Evolutionary conservation across 176 grass and related monocot genomes (phyloP).

Genomic region (Hordeum vulgare): DNA sequence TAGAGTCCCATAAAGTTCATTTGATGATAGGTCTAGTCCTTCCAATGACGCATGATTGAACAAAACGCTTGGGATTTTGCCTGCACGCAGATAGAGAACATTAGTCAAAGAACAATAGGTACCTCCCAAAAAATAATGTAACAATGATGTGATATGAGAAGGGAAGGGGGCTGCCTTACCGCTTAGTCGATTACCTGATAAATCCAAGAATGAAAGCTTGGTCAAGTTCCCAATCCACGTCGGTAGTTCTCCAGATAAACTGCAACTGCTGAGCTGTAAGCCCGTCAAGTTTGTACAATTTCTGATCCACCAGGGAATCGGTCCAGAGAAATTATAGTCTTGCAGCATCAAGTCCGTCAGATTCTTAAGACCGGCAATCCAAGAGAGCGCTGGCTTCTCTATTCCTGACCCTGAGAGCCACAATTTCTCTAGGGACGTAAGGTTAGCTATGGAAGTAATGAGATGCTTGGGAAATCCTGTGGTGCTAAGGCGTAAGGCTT

Average conservation of each 20-base stretch:
- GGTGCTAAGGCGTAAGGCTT: not conserved
- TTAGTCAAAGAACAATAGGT: no score
- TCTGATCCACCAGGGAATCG: not conserved
- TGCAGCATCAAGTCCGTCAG: fast-evolving
- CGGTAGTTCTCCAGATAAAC: not conserved
- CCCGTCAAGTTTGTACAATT: not conserved
- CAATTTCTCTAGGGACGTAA: not conserved
- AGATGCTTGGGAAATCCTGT: not conserved
- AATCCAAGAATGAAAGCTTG: not conserved
- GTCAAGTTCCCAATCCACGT: not conserved
- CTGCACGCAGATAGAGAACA: not conserved
- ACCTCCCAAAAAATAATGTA: no score
- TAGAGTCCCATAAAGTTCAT: not conserved
- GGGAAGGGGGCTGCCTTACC: not conserved
- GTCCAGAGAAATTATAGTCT: not conserved
- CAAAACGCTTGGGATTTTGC: not conserved
- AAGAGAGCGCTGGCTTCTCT: not conserved
- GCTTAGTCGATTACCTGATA: not conserved
- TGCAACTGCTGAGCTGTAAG: not conserved
- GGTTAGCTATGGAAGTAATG: not conserved
- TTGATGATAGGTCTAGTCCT: fast-evolving
- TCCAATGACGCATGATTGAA: not conserved
- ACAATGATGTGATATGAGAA: not conserved
- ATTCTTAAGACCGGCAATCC: not conserved
- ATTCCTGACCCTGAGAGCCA: not conserved